Evolutionary conservation across 495 filamentous ascomycete species (phyloP), one percentile per base, ranked within the genome.

Genomic region (Penicillium roqueforti): DNA sequence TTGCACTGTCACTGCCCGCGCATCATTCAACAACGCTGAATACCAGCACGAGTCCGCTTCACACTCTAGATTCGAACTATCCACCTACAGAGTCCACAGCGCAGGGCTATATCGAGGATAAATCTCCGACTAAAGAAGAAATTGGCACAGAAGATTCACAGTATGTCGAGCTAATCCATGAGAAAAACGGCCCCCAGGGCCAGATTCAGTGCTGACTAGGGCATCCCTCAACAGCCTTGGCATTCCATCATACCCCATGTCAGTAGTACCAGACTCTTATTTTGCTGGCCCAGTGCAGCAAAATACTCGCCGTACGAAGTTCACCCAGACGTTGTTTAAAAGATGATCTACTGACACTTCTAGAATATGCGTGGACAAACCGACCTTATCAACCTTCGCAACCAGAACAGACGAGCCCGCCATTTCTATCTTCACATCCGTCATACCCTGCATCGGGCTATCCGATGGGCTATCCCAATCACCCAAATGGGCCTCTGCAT

Each of bases 261-360:
- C 64, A 18, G 64, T 59, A 50, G 56, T 53, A 62, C 62, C 64
- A 57, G 55, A 59, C 19, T 13, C 56, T 36, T 65, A 62, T 48
- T 60, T 65, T 34, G 56, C 56, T 56, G 58, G 61, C 55, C 52
- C 54, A 31, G 62, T 67, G 64, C 64, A 67, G 61, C 64, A 55
- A 26, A 55, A 64, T 37, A 48, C 57, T 47, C 48, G 65, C 10
- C 51, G 64, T 67, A 59, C 47, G 61, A n/a, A 45, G 4, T 19
- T 8, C 6, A 14, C 11, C 23, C 25, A 20, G 9, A 14, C 10
- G 14, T 18, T n/a, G 1, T n/a, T 19, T 6, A 8, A 16, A 4
- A 26, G 47, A 7, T 4, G n/a, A n/a, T 34, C 22, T 22, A 40
- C 51, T 65, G 51, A 65, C 46, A 23, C 16, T n/a, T 14, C 5